Evolutionary conservation across 2,329 filamentous ascomycete species (phyloP).

Genomic region (Conoideocrella luteorostrata): DNA sequence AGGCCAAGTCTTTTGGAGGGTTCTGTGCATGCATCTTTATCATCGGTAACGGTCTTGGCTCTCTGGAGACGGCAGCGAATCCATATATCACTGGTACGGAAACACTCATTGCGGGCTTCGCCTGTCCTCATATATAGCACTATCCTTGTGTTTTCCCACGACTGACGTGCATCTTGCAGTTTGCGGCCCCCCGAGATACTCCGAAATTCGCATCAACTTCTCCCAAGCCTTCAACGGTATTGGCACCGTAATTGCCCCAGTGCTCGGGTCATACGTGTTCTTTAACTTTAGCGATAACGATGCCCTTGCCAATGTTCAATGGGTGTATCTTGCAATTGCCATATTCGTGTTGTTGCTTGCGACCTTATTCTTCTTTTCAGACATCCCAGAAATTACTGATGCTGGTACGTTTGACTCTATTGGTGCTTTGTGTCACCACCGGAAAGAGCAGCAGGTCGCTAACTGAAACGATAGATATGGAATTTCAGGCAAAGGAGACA

Average conservation of each 20-base stretch:
- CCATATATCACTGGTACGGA: constrained; percentile 56
- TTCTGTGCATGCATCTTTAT: constrained; percentile 70
- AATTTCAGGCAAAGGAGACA: constrained; percentile 48
- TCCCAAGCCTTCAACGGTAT: constrained; percentile 74
- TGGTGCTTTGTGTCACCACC: too few species aligned
- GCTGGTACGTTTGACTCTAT: constrained; percentile 22
- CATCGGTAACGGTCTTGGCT: constrained; percentile 65
- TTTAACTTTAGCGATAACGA: constrained; percentile 55
- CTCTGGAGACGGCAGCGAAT: constrained; percentile 72
- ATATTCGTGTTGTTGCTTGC: constrained; percentile 64
- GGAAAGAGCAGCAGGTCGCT: not conserved
- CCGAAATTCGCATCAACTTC: constrained; percentile 68
- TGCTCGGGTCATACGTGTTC: constrained; percentile 67
- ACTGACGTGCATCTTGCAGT: constrained; percentile 16
- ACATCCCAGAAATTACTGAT: constrained; percentile 64
- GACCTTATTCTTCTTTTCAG: constrained; percentile 58
- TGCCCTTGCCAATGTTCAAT: constrained; percentile 63
- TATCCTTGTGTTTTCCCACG: not conserved
- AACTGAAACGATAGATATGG: constrained; percentile 48
- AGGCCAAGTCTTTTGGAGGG: constrained; percentile 61
- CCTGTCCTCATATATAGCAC: too few species aligned
- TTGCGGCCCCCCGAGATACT: constrained; percentile 59
- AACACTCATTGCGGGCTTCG: too few species aligned
- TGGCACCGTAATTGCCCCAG: constrained; percentile 64
- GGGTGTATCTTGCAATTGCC: constrained; percentile 69